Evolutionary conservation across 202 grass and related monocot genomes (phyloP).

Genomic region (Saccharum hybrid): DNA sequence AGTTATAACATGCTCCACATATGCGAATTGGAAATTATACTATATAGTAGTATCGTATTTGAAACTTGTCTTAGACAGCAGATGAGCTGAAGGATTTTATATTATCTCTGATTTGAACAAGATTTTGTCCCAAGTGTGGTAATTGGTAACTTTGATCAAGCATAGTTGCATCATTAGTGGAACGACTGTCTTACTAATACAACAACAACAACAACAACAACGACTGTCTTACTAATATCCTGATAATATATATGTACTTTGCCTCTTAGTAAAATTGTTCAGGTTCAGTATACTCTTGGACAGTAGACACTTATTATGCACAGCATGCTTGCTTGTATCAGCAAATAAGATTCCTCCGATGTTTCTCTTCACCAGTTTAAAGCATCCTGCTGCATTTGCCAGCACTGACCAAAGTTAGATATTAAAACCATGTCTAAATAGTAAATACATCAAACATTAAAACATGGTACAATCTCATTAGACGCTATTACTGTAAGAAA

Average conservation of each 20-base stretch:
- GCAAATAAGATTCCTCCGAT: background rate
- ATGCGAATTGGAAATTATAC: background rate
- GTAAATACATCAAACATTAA: slow-evolving; percentile 6
- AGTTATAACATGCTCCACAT: slow-evolving; percentile 1
- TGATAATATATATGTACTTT: background rate
- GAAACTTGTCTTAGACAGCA: slow-evolving; percentile 14
- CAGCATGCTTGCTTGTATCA: too few relatives aligned
- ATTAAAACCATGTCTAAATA: background rate
- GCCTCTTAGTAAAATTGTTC: background rate
- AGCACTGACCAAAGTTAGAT: background rate
- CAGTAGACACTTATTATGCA: too few relatives aligned
- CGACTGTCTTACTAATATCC: background rate
- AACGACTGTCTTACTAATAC: too few relatives aligned
- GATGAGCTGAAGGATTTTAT: background rate
- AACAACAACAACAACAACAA: too few relatives aligned
- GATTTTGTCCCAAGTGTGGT: background rate
- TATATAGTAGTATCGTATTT: background rate
- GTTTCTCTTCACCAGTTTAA: background rate
- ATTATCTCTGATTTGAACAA: too few relatives aligned
- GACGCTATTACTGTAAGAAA: background rate
- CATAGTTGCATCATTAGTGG: slow-evolving; percentile 13
- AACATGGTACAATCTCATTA: background rate
- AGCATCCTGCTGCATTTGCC: background rate
- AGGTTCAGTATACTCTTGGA: slow-evolving; percentile 12
- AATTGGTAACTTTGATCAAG: slow-evolving; percentile 26